Evolutionary conservation across 1,284 basidiomycete genomes (phyloP).

Genomic region (Ganoderma resinaceum): DNA sequence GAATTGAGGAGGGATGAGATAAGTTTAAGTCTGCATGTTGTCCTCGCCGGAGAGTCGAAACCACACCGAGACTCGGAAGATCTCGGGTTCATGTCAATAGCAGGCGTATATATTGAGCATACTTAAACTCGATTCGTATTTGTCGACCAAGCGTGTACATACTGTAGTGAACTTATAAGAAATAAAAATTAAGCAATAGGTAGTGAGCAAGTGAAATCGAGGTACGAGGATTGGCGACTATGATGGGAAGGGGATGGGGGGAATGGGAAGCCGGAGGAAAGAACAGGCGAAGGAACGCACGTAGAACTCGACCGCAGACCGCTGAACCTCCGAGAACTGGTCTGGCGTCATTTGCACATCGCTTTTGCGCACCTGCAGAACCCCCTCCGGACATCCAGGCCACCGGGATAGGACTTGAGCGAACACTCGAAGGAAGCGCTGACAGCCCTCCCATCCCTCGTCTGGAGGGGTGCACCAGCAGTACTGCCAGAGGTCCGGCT

Average conservation of each 20-base stretch:
- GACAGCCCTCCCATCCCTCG: background rate
- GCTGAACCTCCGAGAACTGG: background rate
- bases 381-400: background rate
- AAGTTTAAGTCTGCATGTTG: too few relatives aligned
- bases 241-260: background rate
- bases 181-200: too few relatives aligned
- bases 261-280: constrained; percentile 1
- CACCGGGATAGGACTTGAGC: background rate
- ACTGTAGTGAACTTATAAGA: too few relatives aligned
- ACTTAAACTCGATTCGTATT: too few relatives aligned
- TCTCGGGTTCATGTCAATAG: too few relatives aligned
- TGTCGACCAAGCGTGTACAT: too few relatives aligned
- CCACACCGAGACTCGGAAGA: too few relatives aligned
- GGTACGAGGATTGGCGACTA: too few relatives aligned
- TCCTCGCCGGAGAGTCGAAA: too few relatives aligned
- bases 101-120: too few relatives aligned
- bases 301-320: constrained; percentile 1
- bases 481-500: background rate
- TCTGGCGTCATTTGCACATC: background rate
- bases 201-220: too few relatives aligned
- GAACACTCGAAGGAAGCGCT: background rate
- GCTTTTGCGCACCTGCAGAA: background rate
- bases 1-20: too few relatives aligned
- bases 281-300: background rate
- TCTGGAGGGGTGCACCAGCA: background rate